Evolutionary conservation across 305 asterid genomes (phyloP).

Genomic region (Fraxinus albicans): DNA sequence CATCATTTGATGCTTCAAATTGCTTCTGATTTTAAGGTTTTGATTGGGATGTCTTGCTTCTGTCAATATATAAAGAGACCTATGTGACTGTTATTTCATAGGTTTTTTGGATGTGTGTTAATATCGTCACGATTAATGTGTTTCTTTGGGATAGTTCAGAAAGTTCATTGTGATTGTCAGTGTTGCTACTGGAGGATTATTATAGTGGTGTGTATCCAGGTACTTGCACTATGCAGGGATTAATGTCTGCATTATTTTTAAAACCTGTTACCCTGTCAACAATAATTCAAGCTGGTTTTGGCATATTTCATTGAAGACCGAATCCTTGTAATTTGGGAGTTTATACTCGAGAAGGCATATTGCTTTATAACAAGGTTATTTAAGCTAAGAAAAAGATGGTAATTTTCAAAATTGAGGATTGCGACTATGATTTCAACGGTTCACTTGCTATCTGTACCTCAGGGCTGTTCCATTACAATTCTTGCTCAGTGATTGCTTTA

Average conservation of each 20-base stretch:
- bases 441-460: not conserved
- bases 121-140: not conserved
- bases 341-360: not conserved
- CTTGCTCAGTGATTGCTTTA: not conserved
- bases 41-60: not conserved
- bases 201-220: not conserved
- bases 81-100: not conserved
- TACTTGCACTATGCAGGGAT: not conserved
- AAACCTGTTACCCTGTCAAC: not conserved
- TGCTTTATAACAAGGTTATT: not conserved
- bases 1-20: not conserved
- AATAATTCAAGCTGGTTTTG: not conserved
- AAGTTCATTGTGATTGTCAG: not conserved
- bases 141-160: not conserved
- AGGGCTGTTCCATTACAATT: not conserved
- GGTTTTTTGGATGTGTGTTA: not conserved
- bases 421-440: not conserved
- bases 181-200: not conserved
- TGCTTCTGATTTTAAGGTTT: not conserved
- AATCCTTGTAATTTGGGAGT: not conserved
- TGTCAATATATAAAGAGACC: not conserved
- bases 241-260: not conserved
- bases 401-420: constrained; percentile 2
- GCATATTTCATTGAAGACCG: not conserved
- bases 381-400: not conserved